Evolutionary conservation across 2,329 filamentous ascomycete species (phyloP).

Genomic region (Aureobasidium sp.): DNA sequence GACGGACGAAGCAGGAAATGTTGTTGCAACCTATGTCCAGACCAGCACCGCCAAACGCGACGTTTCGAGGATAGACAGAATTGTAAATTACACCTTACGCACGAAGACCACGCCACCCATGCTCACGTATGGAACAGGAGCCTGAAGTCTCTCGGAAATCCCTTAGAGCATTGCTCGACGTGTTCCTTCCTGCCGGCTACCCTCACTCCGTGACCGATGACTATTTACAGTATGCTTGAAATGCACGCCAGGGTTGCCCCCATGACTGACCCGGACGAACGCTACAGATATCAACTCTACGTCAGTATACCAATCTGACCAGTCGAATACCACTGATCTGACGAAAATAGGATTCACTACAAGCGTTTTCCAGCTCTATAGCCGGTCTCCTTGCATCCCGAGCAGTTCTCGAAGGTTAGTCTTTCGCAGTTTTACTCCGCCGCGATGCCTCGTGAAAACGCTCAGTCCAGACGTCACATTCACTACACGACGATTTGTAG

Average conservation of each 20-base stretch:
- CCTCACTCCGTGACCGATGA: slow-evolving; percentile 79
- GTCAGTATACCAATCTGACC: slow-evolving; percentile 35
- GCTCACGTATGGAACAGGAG: slow-evolving; percentile 4
- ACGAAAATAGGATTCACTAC: slow-evolving; percentile 58
- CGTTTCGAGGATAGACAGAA: slow-evolving; percentile 15
- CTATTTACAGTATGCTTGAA: slow-evolving; percentile 61
- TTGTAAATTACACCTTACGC: slow-evolving; percentile 18
- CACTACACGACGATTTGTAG: not conserved
- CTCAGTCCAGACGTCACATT: slow-evolving; percentile 1
- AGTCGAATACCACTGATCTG: not conserved
- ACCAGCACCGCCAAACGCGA: slow-evolving; percentile 27
- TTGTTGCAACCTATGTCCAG: slow-evolving; percentile 45
- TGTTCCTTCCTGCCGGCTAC: slow-evolving; percentile 83
- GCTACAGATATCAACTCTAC: slow-evolving; percentile 58
- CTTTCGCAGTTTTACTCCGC: not conserved
- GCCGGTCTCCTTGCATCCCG: slow-evolving; percentile 72
- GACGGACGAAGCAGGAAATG: slow-evolving; percentile 45
- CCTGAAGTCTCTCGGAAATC: slow-evolving; percentile 23
- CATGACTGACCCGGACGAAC: not conserved
- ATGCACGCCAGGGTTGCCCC: not conserved
- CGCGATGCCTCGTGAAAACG: not conserved
- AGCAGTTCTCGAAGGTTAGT: slow-evolving; percentile 65
- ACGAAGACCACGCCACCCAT: slow-evolving; percentile 15
- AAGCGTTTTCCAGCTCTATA: slow-evolving; percentile 79
- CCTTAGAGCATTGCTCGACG: slow-evolving; percentile 49